Conservation (phyloP, 139 green algal genomes). For the Chlamydomonas eustigma region DNA sequence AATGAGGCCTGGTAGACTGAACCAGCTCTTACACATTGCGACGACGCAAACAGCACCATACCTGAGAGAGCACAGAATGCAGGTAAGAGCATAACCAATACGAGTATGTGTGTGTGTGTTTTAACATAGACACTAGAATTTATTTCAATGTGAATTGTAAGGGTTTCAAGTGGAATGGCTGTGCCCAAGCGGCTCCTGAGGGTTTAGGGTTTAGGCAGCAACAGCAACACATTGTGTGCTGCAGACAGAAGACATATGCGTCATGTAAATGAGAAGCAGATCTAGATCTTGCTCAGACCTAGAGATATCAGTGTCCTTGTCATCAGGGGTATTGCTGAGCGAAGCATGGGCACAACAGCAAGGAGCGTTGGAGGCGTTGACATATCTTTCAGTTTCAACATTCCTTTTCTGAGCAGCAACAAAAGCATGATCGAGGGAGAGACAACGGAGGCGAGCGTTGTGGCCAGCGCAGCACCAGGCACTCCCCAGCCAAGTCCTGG, state of each 20-base stretch:
- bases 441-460: constrained; percentile 27
- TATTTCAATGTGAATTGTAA: too few relatives aligned
- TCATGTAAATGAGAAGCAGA: too few relatives aligned
- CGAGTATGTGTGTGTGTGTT: too few relatives aligned
- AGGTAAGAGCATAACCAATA: too few relatives aligned
- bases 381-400: constrained; percentile 1
- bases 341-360: constrained; percentile 29
- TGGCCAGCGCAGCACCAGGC: constrained; percentile 39
- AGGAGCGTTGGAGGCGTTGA: not conserved
- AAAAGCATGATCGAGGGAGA: constrained; percentile 24
- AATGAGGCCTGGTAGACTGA: constrained; percentile 45
- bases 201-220: too few relatives aligned
- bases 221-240: too few relatives aligned
- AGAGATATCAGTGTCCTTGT: too few relatives aligned
- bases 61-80: constrained; percentile 25
- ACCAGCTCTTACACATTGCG: constrained; percentile 39
- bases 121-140: too few relatives aligned
- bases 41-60: constrained; percentile 47
- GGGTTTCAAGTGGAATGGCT: too few relatives aligned
- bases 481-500: constrained; percentile 49
- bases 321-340: constrained; percentile 38
- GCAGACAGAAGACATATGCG: too few relatives aligned
- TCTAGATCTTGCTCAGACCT: too few relatives aligned
- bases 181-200: too few relatives aligned
- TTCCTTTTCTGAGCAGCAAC: constrained; percentile 25